Percentiles rank a stretch among this genome's conserved stretches.
Evolutionary conservation across 306 rosid species (phyloP).

Genomic region (Lathyrus tuberosus): DNA sequence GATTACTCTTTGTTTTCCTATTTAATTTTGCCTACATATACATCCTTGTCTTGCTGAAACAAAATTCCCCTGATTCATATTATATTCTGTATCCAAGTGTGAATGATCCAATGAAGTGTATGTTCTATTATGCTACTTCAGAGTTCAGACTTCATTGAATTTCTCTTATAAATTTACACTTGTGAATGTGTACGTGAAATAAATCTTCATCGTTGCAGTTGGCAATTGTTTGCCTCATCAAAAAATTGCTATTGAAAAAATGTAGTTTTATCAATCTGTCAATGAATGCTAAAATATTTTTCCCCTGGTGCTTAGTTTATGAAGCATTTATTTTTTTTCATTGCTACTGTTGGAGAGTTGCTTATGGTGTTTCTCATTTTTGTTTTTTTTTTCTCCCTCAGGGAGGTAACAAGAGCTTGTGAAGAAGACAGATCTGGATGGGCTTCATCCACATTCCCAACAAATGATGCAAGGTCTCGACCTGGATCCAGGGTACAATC

Average conservation of each 20-base stretch:
- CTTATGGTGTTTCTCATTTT: slow-evolving; percentile 37
- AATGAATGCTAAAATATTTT: slow-evolving; percentile 25
- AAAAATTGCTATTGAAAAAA: neutral
- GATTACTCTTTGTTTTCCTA: slow-evolving; percentile 11
- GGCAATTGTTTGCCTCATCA: slow-evolving; percentile 6
- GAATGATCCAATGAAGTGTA: slow-evolving; percentile 15
- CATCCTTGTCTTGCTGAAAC: slow-evolving; percentile 27
- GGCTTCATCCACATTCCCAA: slow-evolving; percentile 82
- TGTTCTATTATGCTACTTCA: slow-evolving; percentile 1
- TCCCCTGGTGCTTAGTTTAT: neutral
- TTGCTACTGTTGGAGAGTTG: slow-evolving; percentile 29
- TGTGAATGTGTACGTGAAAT: neutral
- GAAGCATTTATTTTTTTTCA: slow-evolving; percentile 1
- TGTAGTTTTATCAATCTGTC: neutral
- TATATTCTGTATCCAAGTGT: slow-evolving; percentile 11
- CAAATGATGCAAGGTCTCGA: slow-evolving; percentile 64
- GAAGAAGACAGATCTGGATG: slow-evolving; percentile 68
- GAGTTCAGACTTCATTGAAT: slow-evolving; percentile 22
- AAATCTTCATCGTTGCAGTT: slow-evolving; percentile 28
- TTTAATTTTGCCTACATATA: slow-evolving; percentile 8
- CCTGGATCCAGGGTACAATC: slow-evolving; percentile 62
- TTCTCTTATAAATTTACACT: slow-evolving; percentile 7
- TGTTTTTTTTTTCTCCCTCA: slow-evolving; percentile 35
- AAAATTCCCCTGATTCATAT: slow-evolving; percentile 1
- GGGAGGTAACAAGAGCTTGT: slow-evolving; percentile 78